These are phyloP conservation scores for Agrocybe pediades DNA, from an alignment of 768 basidiomycete genomes.

Conservation along the genomic window DNA sequence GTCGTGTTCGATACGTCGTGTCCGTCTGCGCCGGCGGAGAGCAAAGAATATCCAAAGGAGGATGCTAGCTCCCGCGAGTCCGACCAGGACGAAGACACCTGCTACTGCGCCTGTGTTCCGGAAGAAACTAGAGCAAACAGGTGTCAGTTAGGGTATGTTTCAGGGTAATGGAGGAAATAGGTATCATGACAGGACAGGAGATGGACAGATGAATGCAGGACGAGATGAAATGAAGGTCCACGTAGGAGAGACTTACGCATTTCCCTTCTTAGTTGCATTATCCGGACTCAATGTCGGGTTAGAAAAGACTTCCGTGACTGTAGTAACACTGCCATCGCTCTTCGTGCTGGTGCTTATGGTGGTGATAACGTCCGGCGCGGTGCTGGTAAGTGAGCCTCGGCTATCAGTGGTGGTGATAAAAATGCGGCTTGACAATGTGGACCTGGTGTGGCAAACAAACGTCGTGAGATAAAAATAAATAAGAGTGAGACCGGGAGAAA, in stretches of 20 bases:
- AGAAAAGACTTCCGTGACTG: constrained; percentile 63
- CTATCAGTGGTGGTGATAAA: constrained; percentile 63
- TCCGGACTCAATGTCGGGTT: constrained; percentile 72
- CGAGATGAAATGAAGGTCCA: neutral
- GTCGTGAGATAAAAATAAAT: constrained; percentile 21
- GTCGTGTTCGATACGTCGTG: constrained; percentile 65
- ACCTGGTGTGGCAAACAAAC: constrained; percentile 36
- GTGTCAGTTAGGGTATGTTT: neutral
- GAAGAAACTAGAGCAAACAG: constrained; percentile 71
- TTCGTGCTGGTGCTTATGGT: constrained; percentile 54
- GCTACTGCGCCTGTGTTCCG: constrained; percentile 87
- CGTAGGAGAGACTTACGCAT: constrained; percentile 48
- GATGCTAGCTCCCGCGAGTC: constrained; percentile 72
- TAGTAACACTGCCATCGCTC: constrained; percentile 51
- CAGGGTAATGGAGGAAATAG: constrained; percentile 1
- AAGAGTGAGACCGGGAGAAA: constrained; percentile 6
- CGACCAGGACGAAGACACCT: constrained; percentile 89
- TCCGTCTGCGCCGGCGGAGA: constrained; percentile 64
- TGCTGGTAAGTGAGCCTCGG: constrained; percentile 47
- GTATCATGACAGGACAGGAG: neutral
- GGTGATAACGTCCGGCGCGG: constrained; percentile 60
- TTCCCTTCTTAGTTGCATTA: constrained; percentile 36
- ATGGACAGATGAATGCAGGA: neutral
- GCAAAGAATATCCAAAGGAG: constrained; percentile 73
- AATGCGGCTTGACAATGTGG: constrained; percentile 54